phyloP scores from a whole-genome alignment of 1,284 basidiomycete species.

The Sphagnurus paluster region DNA sequence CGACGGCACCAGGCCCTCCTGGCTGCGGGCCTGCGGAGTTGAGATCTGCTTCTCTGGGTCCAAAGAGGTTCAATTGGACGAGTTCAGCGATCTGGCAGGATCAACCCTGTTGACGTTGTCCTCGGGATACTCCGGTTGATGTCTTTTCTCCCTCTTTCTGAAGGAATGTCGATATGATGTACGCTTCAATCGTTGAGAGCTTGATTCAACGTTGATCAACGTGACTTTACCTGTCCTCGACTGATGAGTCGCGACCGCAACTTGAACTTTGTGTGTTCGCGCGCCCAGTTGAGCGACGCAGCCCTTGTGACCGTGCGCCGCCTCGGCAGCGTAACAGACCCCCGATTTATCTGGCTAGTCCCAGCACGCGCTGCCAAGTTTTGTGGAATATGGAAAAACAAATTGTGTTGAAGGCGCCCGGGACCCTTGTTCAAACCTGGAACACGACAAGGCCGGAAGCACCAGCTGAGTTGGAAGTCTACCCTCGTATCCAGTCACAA shows the following conservation, averaged over 20 bases:
- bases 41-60: background rate
- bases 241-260: too few relatives aligned
- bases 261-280: too few relatives aligned
- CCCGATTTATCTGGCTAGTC: background rate
- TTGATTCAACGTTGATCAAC: background rate
- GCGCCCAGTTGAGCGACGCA: background rate
- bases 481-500: background rate
- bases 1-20: background rate
- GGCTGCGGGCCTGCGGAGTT: background rate
- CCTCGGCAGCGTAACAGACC: background rate
- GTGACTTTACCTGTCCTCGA: background rate
- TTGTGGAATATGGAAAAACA: background rate
- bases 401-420: background rate
- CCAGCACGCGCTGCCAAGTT: background rate
- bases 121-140: slow-evolving; percentile 1
- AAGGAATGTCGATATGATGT: too few relatives aligned
- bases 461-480: background rate
- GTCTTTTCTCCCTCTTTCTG: background rate
- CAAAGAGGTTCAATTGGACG: background rate
- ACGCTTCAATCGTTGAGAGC: background rate
- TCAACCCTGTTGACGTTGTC: background rate
- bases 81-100: background rate
- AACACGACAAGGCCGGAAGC: background rate
- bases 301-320: background rate
- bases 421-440: background rate